Base-by-base conservation (phyloP, 179 eudicot species). In the Spergularia azorica region DNA sequence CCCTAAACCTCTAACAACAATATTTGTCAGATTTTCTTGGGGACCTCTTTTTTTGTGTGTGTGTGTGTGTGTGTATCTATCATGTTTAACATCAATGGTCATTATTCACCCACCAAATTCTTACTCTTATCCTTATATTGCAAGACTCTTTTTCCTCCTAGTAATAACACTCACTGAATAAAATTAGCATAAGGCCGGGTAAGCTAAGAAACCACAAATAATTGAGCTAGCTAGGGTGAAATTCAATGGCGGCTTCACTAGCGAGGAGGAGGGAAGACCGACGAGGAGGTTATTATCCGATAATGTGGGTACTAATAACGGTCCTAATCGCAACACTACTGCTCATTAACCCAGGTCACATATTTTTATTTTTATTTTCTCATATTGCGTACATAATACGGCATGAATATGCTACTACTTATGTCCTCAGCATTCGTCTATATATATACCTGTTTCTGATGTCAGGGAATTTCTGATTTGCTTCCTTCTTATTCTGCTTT, bases 341-440 rank as follows among this genome's bases (percentile, higher is more conserved):
- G 57, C 81, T 79, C 16, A 14, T 73, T 9, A 67, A 58, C 48
- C 51, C 82, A 79, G 82, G 82, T 79, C 56, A 72, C 14, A 9
- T 14, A 26, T 18, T 39, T 61, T 41, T 48, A 9, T 32, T 8
- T 1, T 67, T 62, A 20, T 6, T 9, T 15, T 15, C 12, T 20
- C 32, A 51, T 46, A 18, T 77, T 14, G 21, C 71, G 21, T 67
- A 41, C 63, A 50, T 76, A 11, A 58, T 59, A 65, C 50, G 51
- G 67, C 59, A 62, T 68, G 12, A 18, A 5, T 55, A 4, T 57
- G 17, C 43, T 17, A 14, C 36, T 71, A 21, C 21, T 18, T 50
- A 51, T 69, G 18, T n/a, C 7, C 6, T 69, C 9, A 59, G 14
- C n/a, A 26, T 26, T 26, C 32, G 48, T 74, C 58, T 4, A 16